Base-by-base conservation (phyloP, 768 basidiomycete genomes). In the Clathrus columnatus region DNA sequence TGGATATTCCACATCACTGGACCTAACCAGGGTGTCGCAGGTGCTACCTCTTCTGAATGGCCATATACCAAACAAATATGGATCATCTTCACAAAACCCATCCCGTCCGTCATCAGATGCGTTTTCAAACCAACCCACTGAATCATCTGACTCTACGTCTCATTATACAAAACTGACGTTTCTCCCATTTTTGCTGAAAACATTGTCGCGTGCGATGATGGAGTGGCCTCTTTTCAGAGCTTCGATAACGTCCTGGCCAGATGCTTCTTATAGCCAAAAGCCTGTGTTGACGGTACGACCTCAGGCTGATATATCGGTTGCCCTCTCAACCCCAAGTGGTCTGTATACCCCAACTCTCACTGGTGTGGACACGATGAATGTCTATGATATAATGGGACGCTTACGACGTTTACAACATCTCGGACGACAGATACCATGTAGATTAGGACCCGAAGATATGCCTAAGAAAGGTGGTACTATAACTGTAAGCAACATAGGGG, bases 201-300 rank as follows among this genome's bases (percentile, higher is more conserved):
- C 85, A 0, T 83, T 94, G 50, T 79, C 85, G 0, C 80, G 75
- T 61, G 77, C 88, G 3, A 88, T 93, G 87, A 70, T 76, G 58
- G 82, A 88, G 64, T 90, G 91, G 88, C 89, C 91, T 0, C 70
- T 93, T 48, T 81, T 94, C 74, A 78, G 87, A 16, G 77, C 86
- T 18, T 84, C 85, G 28, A 83, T 91, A 62, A 81, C 84, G 0
- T 76, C 76, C 0, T 32, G 63, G 5, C 63, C 7, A 56, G 63
- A 21, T 49, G 63, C 44, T 26, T 27, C 2, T 44, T 67, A 4
- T 10, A 50, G 28, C 7, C 44, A 57, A 14, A 90, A 84, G 65
- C 87, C 87, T 0, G 80, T 81, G 0, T 71, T 91, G 7, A 85
- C 82, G 2, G 65, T 92, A 56, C 87, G 90, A 20, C 82, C 84